These are phyloP conservation scores for Pezicula radicicola DNA, from an alignment of 2,329 filamentous ascomycete genomes.

Conservation along the genomic window DNA sequence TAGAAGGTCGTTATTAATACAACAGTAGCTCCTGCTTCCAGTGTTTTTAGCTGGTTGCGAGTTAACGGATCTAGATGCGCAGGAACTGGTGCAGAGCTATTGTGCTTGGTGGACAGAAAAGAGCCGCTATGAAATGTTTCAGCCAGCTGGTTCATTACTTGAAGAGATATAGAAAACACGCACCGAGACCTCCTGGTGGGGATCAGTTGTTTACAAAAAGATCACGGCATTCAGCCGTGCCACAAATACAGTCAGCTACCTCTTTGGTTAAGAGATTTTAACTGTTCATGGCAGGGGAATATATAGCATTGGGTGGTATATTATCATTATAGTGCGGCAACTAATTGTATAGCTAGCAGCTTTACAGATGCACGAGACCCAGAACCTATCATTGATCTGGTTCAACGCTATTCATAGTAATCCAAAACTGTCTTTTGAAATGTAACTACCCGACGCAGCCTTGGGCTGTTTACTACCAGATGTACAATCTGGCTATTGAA, in stretches of 20 bases:
- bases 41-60: neutral
- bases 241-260: neutral
- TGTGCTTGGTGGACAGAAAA: neutral
- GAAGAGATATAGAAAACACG: neutral
- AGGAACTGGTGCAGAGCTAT: neutral
- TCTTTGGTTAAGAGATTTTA: neutral
- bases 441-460: too few species aligned
- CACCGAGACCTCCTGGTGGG: neutral
- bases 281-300: too few species aligned
- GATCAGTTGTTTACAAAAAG: neutral
- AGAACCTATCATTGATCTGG: too few species aligned
- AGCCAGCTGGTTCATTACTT: neutral
- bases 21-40: neutral
- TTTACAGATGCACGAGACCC: too few species aligned
- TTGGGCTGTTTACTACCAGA: too few species aligned
- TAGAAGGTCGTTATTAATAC: neutral
- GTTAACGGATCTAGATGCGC: neutral
- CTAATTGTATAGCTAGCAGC: too few species aligned
- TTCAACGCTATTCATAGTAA: too few species aligned
- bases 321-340: too few species aligned
- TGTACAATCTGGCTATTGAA: too few species aligned
- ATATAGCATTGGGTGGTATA: too few species aligned
- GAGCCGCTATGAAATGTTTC: neutral
- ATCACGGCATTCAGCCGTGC: neutral
- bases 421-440: too few species aligned